These are phyloP conservation scores for Fraxinus angustifolia DNA, from an alignment of 305 asterid genomes.

Conservation along the genomic window DNA sequence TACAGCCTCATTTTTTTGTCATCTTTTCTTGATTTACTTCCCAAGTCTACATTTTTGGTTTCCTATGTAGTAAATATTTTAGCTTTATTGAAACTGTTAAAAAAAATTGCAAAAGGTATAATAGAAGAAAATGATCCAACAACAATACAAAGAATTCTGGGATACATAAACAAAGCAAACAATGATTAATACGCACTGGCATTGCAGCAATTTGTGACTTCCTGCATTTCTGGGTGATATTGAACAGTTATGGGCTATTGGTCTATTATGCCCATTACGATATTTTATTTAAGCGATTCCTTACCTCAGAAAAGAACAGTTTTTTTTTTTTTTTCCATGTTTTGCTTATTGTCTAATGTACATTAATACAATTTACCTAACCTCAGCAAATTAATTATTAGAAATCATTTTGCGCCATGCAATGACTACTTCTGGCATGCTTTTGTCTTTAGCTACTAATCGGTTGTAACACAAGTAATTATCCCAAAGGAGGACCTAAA, in stretches of 20 bases:
- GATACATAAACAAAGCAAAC: not conserved
- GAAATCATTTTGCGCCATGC: not conserved
- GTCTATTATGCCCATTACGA: not conserved
- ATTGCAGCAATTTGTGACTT: not conserved
- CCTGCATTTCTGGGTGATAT: not conserved
- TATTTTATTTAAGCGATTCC: not conserved
- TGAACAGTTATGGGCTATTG: not conserved
- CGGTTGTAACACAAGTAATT: not conserved
- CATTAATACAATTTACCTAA: not conserved
- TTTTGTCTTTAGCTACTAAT: not conserved
- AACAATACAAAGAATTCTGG: not conserved
- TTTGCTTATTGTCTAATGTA: not conserved
- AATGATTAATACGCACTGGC: not conserved
- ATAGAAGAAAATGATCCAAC: not conserved
- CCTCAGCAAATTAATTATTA: not conserved
- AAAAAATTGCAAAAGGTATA: not conserved
- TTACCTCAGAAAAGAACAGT: not conserved
- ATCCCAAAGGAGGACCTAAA: not conserved
- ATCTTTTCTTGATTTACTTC: not conserved
- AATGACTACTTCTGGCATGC: not conserved
- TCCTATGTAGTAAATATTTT: not conserved
- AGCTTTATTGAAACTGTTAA: not conserved
- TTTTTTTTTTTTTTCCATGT: not conserved
- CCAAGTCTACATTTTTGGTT: not conserved
- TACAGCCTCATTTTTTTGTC: not conserved